Evolutionary conservation across 1,139 yeast species (phyloP), one percentile per base, ranked within the genome.

Genomic region (Kluyveromyces sp.): DNA sequence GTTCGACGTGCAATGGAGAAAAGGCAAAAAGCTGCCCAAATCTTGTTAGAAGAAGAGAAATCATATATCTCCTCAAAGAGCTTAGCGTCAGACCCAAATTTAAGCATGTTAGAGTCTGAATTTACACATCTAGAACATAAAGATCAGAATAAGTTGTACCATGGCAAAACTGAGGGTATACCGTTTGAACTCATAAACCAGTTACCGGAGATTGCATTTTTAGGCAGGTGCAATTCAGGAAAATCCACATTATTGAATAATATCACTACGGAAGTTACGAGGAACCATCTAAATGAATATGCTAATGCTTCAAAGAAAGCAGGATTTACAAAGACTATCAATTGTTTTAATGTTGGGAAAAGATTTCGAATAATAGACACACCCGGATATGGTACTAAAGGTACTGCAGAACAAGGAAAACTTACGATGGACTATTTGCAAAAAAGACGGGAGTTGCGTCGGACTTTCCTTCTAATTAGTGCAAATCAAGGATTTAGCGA

Each of bases 171-270:
- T 1, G 46, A 49, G 21, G 54, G 51, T 4, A 47, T 57, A 2
- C 60, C 63, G 2, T 58, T 54, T 40, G 55, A 56, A 33, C 41
- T 57, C 25, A 50, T 58, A 8, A 59, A 55, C 37, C 66, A 65
- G 4, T 51, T 73, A 7, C 95, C 95, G 0, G 95, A 87, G 57
- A 77, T 87, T 2, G 68, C 83, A 5, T 71, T 88, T 38, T 59
- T 88, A 45, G 96, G 96, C 0, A 77, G 86, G 53, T 83, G 95
- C 43, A 88, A 88, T 57, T 88, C 80, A 1, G 97, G 97, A 0
- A 88, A 88, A 60, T 85, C 95, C 0, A 79, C 94, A 0, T 64
- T 88, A 36, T 68, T 88, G 37, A 84, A 86, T 56, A 76, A 75
- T 21, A 53, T 81, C 6, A 55, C 72, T 8, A 59, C 75, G 56